Conservation (phyloP, 139 green algal species). For the Haematococcus sp. region DNA sequence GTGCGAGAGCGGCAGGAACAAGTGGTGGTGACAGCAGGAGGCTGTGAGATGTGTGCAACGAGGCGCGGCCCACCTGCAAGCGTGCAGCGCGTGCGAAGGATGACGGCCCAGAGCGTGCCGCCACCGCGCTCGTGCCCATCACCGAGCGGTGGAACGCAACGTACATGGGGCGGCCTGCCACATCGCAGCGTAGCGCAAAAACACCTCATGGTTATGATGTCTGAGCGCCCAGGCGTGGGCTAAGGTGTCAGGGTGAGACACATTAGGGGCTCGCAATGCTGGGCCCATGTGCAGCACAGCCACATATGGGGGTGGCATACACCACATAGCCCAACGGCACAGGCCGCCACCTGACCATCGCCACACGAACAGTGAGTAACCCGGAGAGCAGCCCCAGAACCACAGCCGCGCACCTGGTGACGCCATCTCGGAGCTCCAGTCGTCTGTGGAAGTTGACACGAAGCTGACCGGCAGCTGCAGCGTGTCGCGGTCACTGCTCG, state of each 20-base stretch:
- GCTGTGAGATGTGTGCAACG: not conserved
- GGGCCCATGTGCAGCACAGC: too few species aligned
- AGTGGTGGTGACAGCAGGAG: constrained; percentile 10
- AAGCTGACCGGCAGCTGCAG: constrained; percentile 47
- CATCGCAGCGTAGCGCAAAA: too few species aligned
- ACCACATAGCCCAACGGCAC: too few species aligned
- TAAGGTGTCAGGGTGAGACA: too few species aligned
- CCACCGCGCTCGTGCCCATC: not conserved
- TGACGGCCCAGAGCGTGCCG: not conserved
- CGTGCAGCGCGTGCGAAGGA: not conserved
- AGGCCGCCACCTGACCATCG: too few species aligned
- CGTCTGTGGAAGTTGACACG: constrained; percentile 3
- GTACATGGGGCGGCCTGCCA: not conserved
- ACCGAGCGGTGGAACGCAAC: constrained; percentile 4
- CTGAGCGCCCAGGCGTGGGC: too few species aligned
- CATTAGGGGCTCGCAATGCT: too few species aligned
- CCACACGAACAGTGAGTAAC: too few species aligned
- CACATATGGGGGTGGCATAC: too few species aligned
- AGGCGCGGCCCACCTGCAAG: not conserved
- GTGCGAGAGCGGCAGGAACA: too few species aligned
- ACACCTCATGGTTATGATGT: too few species aligned
- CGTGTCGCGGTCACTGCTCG: constrained; percentile 17
- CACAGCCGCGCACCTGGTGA: not conserved
- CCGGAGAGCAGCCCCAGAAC: too few species aligned
- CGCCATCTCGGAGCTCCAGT: constrained; percentile 16